Evolutionary conservation across 2,329 filamentous ascomycete species (phyloP), one percentile per base, ranked within the genome.

Genomic region (Colletotrichum falcatum): DNA sequence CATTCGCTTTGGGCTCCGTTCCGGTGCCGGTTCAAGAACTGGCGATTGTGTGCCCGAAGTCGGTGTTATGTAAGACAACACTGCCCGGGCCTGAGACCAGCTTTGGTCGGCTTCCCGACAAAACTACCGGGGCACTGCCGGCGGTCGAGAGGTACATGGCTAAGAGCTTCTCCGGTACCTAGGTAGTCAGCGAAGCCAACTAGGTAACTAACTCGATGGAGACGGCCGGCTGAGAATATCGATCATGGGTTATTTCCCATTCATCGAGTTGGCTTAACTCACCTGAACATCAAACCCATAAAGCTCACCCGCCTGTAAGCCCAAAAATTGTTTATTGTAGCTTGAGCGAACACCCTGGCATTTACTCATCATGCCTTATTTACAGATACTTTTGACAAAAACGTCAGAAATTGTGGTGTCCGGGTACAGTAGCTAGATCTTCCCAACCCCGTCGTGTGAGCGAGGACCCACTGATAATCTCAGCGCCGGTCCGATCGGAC

Each of bases 401-500:
- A n/a, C n/a, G 70, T 30, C 61, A 16, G 37, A 65, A 6, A 72
- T 67, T 39, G 65, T 63, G 30, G 71, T 73, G 26, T 64, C 72
- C 9, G 69, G 71, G 69, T n/a, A n/a, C n/a, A n/a, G n/a, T 73
- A 73, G 26, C 11, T 56, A 63, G 16, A 28, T 3, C 26, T 23
- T 18, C 33, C 14, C 33, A 8, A 30, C 37, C 39, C 37, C 14
- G 16, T 42, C 26, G 23, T n/a, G 26, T 49, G n/a, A n/a, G 26
- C 16, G 48, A 18, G 8, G 26, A 18, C 23, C 8, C 33, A 55
- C 68, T 65, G 44, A 70, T 28, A 61, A 7, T 26, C 48, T 14
- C 53, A 88, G 87, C 59, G 86, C 86, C 73, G 87, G 87, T 26
- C 82, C 89, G 44, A 85, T 84, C 51, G 87, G 87, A 65, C 80